phyloP scores from a whole-genome alignment of 495 filamentous ascomycete species.

The Copromyces sp. region DNA sequence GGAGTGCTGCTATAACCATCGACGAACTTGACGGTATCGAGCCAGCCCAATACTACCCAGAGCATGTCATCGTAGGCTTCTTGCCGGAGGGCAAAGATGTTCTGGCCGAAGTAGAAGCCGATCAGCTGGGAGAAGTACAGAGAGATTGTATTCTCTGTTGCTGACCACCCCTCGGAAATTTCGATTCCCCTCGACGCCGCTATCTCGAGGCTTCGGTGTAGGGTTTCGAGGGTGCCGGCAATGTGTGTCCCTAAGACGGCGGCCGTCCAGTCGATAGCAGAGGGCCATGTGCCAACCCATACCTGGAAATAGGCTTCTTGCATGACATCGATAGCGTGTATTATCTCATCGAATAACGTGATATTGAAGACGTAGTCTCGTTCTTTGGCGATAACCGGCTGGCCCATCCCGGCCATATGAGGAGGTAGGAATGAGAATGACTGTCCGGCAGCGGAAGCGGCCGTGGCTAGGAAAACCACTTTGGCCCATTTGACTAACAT shows the following conservation, averaged over 20 bases:
- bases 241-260: conserved; percentile 79
- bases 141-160: conserved; percentile 60
- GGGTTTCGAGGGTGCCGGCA: conserved; percentile 53
- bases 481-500: conserved; percentile 5
- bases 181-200: conserved; percentile 28
- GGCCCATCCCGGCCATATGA: not conserved
- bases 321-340: conserved; percentile 60
- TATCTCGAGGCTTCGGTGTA: conserved; percentile 38
- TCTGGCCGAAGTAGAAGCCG: conserved; percentile 79
- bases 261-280: conserved; percentile 86
- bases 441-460: conserved; percentile 1
- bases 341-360: conserved; percentile 31
- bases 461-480: conserved; percentile 4
- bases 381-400: not conserved
- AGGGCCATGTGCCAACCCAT: conserved; percentile 75
- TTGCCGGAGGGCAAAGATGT: conserved; percentile 60
- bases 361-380: conserved; percentile 5
- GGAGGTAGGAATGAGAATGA: conserved; percentile 1
- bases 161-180: not conserved
- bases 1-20: conserved; percentile 42
- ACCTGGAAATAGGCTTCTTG: conserved; percentile 67
- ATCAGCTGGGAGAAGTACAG: conserved; percentile 68
- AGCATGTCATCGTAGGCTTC: conserved; percentile 95
- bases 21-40: conserved; percentile 72
- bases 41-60: conserved; percentile 92